These are phyloP conservation scores for Metschnikowia hibisci DNA, from an alignment of 805 yeast genomes.

Conservation along the genomic window DNA sequence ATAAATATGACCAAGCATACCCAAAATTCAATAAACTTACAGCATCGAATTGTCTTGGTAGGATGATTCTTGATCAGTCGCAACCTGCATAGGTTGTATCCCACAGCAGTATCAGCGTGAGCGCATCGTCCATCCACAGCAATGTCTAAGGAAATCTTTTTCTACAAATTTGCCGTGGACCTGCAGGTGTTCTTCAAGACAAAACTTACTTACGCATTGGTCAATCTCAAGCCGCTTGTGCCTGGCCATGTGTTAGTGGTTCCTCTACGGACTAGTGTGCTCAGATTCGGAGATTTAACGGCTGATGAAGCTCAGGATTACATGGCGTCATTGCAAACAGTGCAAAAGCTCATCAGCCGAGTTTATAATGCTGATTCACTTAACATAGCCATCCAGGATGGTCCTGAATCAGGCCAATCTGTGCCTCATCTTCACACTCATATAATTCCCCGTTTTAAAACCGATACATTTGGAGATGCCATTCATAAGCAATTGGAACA, in stretches of 20 bases:
- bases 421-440: conserved; percentile 95
- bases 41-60: background rate
- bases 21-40: background rate
- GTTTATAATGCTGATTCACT: conserved; percentile 75
- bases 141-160: conserved; percentile 30
- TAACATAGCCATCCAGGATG: conserved; percentile 94
- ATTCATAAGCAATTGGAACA: conserved; percentile 65
- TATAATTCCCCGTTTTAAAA: conserved; percentile 74
- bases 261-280: conserved; percentile 62
- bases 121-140: background rate
- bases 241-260: conserved; percentile 90
- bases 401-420: conserved; percentile 94
- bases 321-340: conserved; percentile 67
- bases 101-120: no score
- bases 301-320: conserved; percentile 73
- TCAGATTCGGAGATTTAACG: conserved; percentile 65
- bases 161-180: conserved; percentile 52
- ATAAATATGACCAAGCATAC: no score
- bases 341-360: conserved; percentile 63
- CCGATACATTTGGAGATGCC: conserved; percentile 53
- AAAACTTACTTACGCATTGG: conserved; percentile 73
- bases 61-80: no score
- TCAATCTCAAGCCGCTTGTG: conserved; percentile 85
- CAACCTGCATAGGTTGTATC: no score
- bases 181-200: conserved; percentile 59